These are phyloP conservation scores for Dioszegia crocea DNA, from an alignment of 768 basidiomycete species.

Conservation along the genomic window DNA sequence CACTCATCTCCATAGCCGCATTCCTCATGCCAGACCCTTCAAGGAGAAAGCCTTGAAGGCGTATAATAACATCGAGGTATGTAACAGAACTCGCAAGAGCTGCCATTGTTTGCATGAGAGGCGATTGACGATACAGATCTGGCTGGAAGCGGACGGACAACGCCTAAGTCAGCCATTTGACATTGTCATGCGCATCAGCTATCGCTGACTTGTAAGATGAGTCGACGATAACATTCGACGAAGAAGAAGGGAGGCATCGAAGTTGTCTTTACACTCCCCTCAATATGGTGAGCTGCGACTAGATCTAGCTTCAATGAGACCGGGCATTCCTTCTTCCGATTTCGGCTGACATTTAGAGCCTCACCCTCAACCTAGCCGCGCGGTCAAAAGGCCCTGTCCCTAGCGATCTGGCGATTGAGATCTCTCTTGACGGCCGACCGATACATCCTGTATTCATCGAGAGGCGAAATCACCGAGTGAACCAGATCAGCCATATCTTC, in stretches of 20 bases:
- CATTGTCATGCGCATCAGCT: too few relatives aligned
- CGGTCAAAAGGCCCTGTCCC: neutral
- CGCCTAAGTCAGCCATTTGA: too few relatives aligned
- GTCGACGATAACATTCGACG: neutral
- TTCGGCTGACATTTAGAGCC: neutral
- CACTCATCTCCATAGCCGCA: too few relatives aligned
- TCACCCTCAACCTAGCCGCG: neutral
- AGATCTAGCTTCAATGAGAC: neutral
- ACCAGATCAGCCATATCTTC: neutral
- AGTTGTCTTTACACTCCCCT: neutral
- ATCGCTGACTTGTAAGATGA: neutral
- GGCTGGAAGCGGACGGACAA: neutral
- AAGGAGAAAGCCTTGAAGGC: neutral
- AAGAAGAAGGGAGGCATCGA: neutral
- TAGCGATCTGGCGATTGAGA: neutral
- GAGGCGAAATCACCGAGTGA: neutral
- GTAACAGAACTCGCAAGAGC: neutral
- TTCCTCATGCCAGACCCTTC: slow-evolving; percentile 2
- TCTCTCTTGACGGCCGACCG: neutral
- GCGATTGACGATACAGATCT: neutral
- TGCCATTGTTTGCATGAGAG: neutral
- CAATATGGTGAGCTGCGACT: neutral
- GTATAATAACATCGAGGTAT: slow-evolving; percentile 2
- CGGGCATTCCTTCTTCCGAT: neutral
- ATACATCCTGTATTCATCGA: slow-evolving; percentile 1